Evolutionary conservation across 192 early-diverging fungal species (phyloP).

Genomic region (Mortierella antarctica): DNA sequence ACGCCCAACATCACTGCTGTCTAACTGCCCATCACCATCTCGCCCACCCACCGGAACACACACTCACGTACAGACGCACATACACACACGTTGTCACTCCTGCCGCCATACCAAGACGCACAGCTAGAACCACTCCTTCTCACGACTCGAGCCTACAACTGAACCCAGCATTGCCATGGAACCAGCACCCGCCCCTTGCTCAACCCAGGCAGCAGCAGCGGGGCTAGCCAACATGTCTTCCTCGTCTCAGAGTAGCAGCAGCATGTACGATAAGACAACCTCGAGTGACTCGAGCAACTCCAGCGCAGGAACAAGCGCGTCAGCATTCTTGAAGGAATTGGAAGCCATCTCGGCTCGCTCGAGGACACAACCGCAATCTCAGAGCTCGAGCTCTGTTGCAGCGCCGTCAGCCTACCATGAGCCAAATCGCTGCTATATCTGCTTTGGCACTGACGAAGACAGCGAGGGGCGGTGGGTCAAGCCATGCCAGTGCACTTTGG

Average conservation of each 20-base stretch:
- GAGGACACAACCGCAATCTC: slow-evolving; percentile 5
- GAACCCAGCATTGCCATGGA: slow-evolving; percentile 16
- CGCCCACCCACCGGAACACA: no score
- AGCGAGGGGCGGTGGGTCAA: slow-evolving; percentile 73
- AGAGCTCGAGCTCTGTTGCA: not conserved
- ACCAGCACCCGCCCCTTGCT: slow-evolving; percentile 14
- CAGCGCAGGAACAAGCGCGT: not conserved
- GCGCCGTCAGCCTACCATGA: slow-evolving; percentile 27
- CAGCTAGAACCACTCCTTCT: not conserved
- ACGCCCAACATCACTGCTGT: no score
- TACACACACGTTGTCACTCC: no score
- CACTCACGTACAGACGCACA: no score
- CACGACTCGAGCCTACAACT: not conserved
- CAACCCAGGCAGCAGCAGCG: slow-evolving; percentile 9
- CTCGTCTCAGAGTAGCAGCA: not conserved
- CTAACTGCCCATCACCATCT: no score
- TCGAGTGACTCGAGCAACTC: not conserved
- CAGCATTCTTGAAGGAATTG: slow-evolving; percentile 33
- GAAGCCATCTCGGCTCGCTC: slow-evolving; percentile 29
- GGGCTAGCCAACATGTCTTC: slow-evolving; percentile 14
- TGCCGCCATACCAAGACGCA: no score
- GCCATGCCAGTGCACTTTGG: slow-evolving; percentile 79
- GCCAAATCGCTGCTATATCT: slow-evolving; percentile 76
- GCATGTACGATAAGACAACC: not conserved
- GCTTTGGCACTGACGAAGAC: slow-evolving; percentile 74